Conservation (phyloP, 805 yeast species). For the Grigorovia humatica region DNA sequence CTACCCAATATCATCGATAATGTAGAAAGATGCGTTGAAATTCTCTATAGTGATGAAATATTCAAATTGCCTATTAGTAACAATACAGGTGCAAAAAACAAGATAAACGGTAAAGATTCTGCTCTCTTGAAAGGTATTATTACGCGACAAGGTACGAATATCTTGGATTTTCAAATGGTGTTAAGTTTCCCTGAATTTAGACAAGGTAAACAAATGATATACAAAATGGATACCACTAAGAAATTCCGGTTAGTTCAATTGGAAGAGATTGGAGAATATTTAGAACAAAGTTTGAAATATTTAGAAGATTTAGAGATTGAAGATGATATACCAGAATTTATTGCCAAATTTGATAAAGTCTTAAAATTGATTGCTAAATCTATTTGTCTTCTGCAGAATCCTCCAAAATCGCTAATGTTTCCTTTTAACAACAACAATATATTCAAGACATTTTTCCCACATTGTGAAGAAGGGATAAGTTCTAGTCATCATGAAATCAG, state of each 20-base stretch:
- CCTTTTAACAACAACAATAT: constrained; percentile 41
- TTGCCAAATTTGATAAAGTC: constrained; percentile 12
- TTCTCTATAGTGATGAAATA: constrained; percentile 31
- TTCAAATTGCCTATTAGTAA: constrained; percentile 44
- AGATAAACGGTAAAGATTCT: not conserved
- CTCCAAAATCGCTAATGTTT: constrained; percentile 45
- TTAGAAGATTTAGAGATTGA: constrained; percentile 34
- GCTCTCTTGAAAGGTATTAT: constrained; percentile 46
- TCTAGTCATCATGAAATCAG: constrained; percentile 33
- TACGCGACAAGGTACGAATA: constrained; percentile 43
- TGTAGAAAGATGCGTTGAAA: constrained; percentile 32
- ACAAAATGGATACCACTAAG: constrained; percentile 30
- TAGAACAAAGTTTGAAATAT: constrained; percentile 11
- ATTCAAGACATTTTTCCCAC: constrained; percentile 39
- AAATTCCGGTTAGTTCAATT: constrained; percentile 34
- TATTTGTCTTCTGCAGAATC: constrained; percentile 33
- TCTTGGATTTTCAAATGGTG: constrained; percentile 37
- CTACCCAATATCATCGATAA: constrained; percentile 38
- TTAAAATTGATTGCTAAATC: constrained; percentile 15
- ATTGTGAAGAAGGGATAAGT: constrained; percentile 20
- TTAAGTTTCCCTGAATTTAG: constrained; percentile 31
- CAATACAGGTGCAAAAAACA: not conserved
- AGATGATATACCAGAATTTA: constrained; percentile 27
- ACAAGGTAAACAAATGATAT: constrained; percentile 33
- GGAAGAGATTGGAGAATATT: constrained; percentile 25